Conservation (phyloP, 306 rosid genomes). For the Lathyrus oleraceus region DNA sequence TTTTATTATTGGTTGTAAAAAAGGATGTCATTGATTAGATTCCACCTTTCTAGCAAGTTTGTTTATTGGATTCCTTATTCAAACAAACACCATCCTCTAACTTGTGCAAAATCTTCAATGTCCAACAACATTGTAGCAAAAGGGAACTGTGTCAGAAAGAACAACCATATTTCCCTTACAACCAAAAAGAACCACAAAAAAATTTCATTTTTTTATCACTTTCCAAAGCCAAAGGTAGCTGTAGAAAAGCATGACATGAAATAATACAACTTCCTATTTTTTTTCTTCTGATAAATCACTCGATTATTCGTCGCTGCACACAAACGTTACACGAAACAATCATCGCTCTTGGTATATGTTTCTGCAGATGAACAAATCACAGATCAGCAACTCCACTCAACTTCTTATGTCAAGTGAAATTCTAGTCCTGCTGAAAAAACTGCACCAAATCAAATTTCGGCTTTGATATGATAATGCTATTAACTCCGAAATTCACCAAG, state of each 20-base stretch:
- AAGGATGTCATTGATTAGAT: constrained; percentile 29
- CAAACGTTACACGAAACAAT: constrained; percentile 55
- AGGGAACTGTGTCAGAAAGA: constrained; percentile 27
- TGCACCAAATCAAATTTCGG: constrained; percentile 52
- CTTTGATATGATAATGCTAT: constrained; percentile 43
- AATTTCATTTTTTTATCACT: background rate
- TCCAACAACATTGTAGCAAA: constrained; percentile 30
- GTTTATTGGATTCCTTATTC: constrained; percentile 43
- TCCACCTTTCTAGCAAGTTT: constrained; percentile 28
- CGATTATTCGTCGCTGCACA: constrained; percentile 59
- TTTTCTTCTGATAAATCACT: constrained; percentile 45
- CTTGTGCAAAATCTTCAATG: constrained; percentile 38
- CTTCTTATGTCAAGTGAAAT: constrained; percentile 46
- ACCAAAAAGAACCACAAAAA: constrained; percentile 41
- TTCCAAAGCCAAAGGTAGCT: constrained; percentile 41
- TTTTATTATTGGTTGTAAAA: background rate
- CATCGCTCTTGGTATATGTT: constrained; percentile 36
- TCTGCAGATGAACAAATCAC: constrained; percentile 44
- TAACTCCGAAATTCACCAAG: constrained; percentile 59
- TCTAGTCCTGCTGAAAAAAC: constrained; percentile 44
- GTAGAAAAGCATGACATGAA: constrained; percentile 35
- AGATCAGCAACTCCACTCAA: constrained; percentile 52
- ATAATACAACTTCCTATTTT: constrained; percentile 49
- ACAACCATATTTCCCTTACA: constrained; percentile 35
- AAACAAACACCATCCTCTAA: constrained; percentile 33